Conservation (phyloP, 805 yeast genomes). For the Saccharomyces paradoxus region DNA sequence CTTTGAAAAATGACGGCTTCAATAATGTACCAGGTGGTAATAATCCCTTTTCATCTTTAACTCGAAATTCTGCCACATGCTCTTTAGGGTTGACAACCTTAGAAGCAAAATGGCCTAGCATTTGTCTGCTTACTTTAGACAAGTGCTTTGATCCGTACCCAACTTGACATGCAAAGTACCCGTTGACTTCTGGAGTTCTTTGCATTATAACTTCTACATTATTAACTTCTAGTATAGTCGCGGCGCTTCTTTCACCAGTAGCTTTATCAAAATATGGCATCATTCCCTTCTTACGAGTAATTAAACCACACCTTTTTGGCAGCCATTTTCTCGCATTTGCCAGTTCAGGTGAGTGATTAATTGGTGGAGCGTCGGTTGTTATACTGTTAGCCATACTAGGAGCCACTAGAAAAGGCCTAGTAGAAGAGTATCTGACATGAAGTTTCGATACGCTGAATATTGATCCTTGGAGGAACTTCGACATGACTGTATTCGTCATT, state of each 20-base stretch:
- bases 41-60: constrained; percentile 55
- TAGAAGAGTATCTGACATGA: constrained; percentile 7
- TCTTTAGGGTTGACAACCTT: constrained; percentile 82
- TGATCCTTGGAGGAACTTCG: neutral
- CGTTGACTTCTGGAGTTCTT: constrained; percentile 64
- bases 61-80: constrained; percentile 68
- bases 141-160: constrained; percentile 69
- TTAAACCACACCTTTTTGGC: constrained; percentile 70
- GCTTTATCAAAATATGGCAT: constrained; percentile 64
- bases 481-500: neutral
- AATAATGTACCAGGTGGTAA: constrained; percentile 71
- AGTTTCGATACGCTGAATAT: neutral
- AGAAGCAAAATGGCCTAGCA: constrained; percentile 68
- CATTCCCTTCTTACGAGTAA: constrained; percentile 87
- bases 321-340: constrained; percentile 67
- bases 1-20: constrained; percentile 73
- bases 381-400: constrained; percentile 28
- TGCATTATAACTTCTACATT: constrained; percentile 76
- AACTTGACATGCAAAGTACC: constrained; percentile 77
- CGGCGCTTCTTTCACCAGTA: constrained; percentile 64
- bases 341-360: constrained; percentile 59
- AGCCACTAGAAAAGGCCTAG: constrained; percentile 29
- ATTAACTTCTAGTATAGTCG: constrained; percentile 82
- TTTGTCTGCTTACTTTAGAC: constrained; percentile 52
- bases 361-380: constrained; percentile 35